phyloP scores from a whole-genome alignment of 2,329 filamentous ascomycete species.

The Colletotrichum sublineola region DNA sequence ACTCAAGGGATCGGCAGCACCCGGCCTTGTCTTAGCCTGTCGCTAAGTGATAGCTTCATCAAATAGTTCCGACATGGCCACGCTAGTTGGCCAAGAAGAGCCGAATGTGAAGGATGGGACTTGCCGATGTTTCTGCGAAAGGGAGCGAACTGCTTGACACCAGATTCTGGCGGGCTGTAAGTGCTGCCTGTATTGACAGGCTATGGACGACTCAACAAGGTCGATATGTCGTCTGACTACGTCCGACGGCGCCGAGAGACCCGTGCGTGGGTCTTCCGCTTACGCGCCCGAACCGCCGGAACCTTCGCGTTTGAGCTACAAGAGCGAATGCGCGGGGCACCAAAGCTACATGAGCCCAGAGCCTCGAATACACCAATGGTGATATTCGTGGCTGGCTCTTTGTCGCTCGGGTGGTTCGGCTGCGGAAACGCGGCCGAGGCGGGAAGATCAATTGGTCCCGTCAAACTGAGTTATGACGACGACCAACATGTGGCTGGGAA shows the following conservation, averaged over 20 bases:
- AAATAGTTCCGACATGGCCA: not conserved
- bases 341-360: not conserved
- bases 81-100: not conserved
- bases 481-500: not conserved
- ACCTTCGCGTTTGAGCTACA: not conserved
- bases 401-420: conserved; percentile 3
- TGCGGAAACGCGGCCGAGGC: not conserved
- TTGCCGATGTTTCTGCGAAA: conserved; percentile 8
- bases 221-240: not conserved
- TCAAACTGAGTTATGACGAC: not conserved
- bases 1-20: not conserved
- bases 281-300: conserved; percentile 5
- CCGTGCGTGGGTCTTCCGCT: conserved; percentile 20
- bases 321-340: conserved; percentile 22
- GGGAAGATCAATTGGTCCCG: not conserved
- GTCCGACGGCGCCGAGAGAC: conserved; percentile 16
- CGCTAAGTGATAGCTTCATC: not conserved
- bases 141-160: not conserved
- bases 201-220: not conserved
- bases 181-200: not conserved
- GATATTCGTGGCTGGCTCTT: not conserved
- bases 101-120: too few relatives aligned
- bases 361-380: not conserved
- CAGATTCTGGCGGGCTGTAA: not conserved
- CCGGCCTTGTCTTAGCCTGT: conserved; percentile 15